Evolutionary conservation across 305 asterid genomes (phyloP), one percentile per base, ranked within the genome.

Genomic region (Solanum chacoense): DNA sequence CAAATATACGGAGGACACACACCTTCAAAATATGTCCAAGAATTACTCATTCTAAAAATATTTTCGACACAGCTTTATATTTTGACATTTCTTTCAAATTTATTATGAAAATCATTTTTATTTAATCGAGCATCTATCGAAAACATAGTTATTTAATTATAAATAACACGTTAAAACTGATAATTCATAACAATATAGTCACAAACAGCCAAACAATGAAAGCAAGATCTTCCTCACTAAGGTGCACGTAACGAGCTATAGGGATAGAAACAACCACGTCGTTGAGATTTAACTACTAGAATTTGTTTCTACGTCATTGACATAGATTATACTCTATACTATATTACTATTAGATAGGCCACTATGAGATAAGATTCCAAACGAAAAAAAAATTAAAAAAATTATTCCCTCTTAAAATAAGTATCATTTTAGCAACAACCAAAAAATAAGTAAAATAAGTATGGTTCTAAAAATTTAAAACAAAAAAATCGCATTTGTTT

Each of bases 61-160:
- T 20, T 59, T 59, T 59, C 6, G 26, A 59, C 31, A n/a, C 2
- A 24, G 4, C 11, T n/a, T n/a, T 10, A 0, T 24, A n/a, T 67
- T 24, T 10, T 67, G 16, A n/a, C 4, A 67, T 67, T 67, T 67
- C 2, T 67, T 67, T 67, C 16, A 24, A 67, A 67, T 5, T n/a
- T 67, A 5, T 2, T 67, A 0, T 67, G 4, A 1, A 67, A 11
- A 67, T 0, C 0, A 0, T 59, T 22, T 59, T 10, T n/a, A 11
- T n/a, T 67, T 2, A 65, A 65, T 65, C 3, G 7, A 65, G 13
- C 7, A 65, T 11, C 8, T 67, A 67, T 65, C 31, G 5, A 10
- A 11, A 67, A 67, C 2, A 67, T 24, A 2, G 0, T 67, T 10
- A 5, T 9, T 11, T 24, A 10, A 67, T 10, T 11, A 65, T 67